Percentiles rank a stretch among this genome's conserved stretches.
These are phyloP conservation scores for Cicer bijugum DNA, from an alignment of 306 rosid genomes.

Conservation along the genomic window DNA sequence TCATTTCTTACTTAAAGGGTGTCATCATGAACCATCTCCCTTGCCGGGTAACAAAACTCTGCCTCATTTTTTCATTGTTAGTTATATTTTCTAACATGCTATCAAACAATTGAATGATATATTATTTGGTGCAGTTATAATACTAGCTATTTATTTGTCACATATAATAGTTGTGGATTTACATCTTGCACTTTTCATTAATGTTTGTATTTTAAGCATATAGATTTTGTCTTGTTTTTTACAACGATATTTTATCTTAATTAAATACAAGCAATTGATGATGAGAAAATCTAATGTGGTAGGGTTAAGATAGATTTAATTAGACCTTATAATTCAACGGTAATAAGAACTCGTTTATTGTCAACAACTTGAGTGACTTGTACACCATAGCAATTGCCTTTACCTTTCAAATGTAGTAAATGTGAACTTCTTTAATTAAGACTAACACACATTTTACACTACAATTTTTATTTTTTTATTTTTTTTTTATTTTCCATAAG, in stretches of 20 bases:
- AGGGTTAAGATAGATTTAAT: no score
- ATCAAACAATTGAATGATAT: no score
- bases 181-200: background rate
- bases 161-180: background rate
- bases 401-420: background rate
- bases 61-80: background rate
- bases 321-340: no score
- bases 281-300: no score
- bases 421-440: no score
- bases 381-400: no score
- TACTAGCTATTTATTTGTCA: background rate
- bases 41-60: constrained; percentile 58
- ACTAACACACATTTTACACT: no score
- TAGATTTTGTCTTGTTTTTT: background rate
- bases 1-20: constrained; percentile 60
- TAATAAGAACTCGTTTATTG: no score
- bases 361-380: no score
- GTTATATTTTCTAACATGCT: no score
- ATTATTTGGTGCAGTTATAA: background rate
- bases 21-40: constrained; percentile 58
- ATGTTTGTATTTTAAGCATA: background rate
- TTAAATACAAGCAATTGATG: background rate
- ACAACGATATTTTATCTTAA: background rate
- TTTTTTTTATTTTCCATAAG: no score
- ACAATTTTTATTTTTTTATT: no score